phyloP scores from a whole-genome alignment of 768 basidiomycete species.

The Tephrocybe sp. region DNA sequence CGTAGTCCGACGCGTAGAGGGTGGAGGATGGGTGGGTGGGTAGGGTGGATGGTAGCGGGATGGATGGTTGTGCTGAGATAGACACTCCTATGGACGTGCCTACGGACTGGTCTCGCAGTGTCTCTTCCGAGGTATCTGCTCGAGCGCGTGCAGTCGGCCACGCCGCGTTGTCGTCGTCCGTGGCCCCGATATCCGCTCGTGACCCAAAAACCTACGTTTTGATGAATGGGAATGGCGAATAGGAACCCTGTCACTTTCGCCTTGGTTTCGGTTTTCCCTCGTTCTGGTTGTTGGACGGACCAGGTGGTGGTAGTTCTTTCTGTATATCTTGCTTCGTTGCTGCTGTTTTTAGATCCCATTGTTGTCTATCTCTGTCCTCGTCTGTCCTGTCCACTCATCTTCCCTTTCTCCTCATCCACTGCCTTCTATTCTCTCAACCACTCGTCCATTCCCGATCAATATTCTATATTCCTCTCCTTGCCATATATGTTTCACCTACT shows the following conservation, averaged over 20 bases:
- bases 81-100: not conserved
- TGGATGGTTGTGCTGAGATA: not conserved
- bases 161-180: not conserved
- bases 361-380: not conserved
- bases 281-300: not conserved
- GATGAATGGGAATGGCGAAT: slow-evolving; percentile 6
- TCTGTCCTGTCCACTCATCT: not conserved
- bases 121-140: not conserved
- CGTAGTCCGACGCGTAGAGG: not conserved
- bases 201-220: not conserved
- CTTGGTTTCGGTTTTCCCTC: not conserved
- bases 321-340: slow-evolving; percentile 2
- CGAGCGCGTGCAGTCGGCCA: not conserved
- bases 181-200: not conserved
- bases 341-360: not conserved
- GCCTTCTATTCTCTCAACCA: not conserved
- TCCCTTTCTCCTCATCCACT: not conserved
- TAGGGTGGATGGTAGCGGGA: not conserved
- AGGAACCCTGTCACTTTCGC: not conserved
- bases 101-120: not conserved
- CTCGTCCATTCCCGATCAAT: too few species aligned
- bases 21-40: not conserved
- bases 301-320: too few species aligned
- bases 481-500: not conserved
- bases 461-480: too few species aligned